These are phyloP conservation scores for Arthrinium phaeospermum DNA, from an alignment of 2,329 filamentous ascomycete genomes.

Conservation along the genomic window DNA sequence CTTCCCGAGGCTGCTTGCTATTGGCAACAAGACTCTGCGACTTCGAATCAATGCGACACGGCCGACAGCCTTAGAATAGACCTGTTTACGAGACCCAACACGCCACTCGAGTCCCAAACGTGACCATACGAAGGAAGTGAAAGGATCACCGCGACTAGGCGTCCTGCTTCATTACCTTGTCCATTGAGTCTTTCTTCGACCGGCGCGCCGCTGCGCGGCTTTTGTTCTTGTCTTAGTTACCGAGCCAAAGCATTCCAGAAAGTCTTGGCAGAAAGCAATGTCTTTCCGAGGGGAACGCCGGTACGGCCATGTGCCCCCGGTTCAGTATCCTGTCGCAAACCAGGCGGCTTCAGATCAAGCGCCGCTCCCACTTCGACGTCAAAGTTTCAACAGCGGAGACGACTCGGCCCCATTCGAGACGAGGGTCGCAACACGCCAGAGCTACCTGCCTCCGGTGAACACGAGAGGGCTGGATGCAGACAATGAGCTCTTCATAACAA, in stretches of 20 bases:
- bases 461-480: constrained; percentile 43
- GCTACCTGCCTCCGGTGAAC: constrained; percentile 37
- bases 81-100: neutral
- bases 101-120: neutral
- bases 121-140: neutral
- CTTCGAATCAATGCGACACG: neutral
- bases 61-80: neutral
- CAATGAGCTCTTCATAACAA: constrained; percentile 70
- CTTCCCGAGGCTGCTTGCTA: neutral
- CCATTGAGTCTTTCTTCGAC: constrained; percentile 8
- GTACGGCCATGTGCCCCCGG: constrained; percentile 70
- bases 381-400: constrained; percentile 80
- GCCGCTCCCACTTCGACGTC: constrained; percentile 56
- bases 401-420: constrained; percentile 62
- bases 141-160: neutral
- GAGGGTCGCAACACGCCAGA: constrained; percentile 35
- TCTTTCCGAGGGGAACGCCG: constrained; percentile 68
- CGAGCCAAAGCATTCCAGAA: constrained; percentile 9
- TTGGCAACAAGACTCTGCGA: neutral
- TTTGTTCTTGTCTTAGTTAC: constrained; percentile 13
- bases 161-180: neutral
- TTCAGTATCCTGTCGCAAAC: constrained; percentile 63
- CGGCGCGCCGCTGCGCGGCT: constrained; percentile 13
- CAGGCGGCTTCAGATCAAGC: constrained; percentile 46
- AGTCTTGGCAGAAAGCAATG: constrained; percentile 47